A percentile compares a stretch with the other conserved stretches of the same genome.
These are phyloP conservation scores for Inga oerstediana DNA, from an alignment of 306 rosid species.

Conservation along the genomic window DNA sequence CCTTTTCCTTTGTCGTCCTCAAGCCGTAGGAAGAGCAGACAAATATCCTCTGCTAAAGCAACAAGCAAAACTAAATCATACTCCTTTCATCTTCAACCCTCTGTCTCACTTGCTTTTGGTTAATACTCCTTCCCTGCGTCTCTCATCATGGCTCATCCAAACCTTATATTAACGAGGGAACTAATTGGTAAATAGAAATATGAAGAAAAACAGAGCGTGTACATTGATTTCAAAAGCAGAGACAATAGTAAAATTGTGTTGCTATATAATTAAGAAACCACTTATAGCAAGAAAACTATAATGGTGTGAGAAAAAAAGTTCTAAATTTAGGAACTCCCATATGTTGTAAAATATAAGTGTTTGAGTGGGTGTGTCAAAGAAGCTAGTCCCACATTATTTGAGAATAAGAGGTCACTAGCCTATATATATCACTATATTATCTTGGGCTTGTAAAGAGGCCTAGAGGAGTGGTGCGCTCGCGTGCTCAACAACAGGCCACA, in stretches of 20 bases:
- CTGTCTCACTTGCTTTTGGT: not conserved
- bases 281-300: slow-evolving; percentile 40
- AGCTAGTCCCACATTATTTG: too few relatives aligned
- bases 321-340: slow-evolving; percentile 30
- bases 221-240: slow-evolving; percentile 10
- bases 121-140: not conserved
- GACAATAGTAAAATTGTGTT: slow-evolving; percentile 36
- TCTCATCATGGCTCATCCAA: not conserved
- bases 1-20: not conserved
- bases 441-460: too few relatives aligned
- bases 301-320: not conserved
- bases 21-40: not conserved
- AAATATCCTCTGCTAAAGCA: not conserved
- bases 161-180: not conserved
- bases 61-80: not conserved
- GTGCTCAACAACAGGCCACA: too few relatives aligned
- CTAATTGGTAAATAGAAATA: not conserved
- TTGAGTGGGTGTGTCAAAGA: too few relatives aligned
- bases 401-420: too few relatives aligned
- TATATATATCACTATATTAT: too few relatives aligned
- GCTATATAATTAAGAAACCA: slow-evolving; percentile 32
- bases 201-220: not conserved
- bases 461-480: too few relatives aligned
- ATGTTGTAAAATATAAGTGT: not conserved
- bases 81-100: too few relatives aligned